A percentile compares a stretch with the other conserved stretches of the same genome.
These are phyloP conservation scores for Mycena filopes DNA, from an alignment of 768 basidiomycete genomes.

Conservation along the genomic window DNA sequence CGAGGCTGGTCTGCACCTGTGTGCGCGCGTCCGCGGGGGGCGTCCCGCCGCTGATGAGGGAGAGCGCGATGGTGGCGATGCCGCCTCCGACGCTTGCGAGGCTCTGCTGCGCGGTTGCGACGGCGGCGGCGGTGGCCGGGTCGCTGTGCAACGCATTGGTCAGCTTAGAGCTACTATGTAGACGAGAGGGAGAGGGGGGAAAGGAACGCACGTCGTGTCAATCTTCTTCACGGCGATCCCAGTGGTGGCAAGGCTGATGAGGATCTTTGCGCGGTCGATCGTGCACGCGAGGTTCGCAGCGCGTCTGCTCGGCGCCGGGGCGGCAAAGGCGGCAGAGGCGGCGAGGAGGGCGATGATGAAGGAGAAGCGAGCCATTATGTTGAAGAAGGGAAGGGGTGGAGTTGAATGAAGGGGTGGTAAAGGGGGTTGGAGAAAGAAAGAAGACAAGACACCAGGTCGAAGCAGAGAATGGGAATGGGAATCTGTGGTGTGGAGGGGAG, in stretches of 20 bases:
- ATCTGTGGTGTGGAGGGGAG: too few species aligned
- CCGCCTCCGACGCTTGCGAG: constrained; percentile 34
- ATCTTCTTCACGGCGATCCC: constrained; percentile 37
- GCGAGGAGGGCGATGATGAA: constrained; percentile 27
- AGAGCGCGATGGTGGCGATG: constrained; percentile 35
- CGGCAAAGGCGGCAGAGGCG: constrained; percentile 24
- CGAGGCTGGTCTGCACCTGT: constrained; percentile 31
- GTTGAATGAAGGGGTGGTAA: too few species aligned
- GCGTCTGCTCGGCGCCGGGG: constrained; percentile 12
- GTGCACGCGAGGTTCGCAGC: constrained; percentile 33
- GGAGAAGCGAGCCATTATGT: constrained; percentile 37
- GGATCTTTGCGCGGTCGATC: constrained; percentile 39
- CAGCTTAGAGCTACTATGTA: too few species aligned
- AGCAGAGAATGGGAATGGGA: constrained; percentile 33
- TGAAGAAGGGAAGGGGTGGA: neutral
- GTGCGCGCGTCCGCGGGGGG: constrained; percentile 36
- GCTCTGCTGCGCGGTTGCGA: constrained; percentile 30
- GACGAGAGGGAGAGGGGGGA: neutral
- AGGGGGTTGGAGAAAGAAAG: constrained; percentile 13
- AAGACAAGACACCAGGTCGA: constrained; percentile 36
- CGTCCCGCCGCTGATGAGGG: constrained; percentile 35
- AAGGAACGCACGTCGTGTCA: constrained; percentile 27
- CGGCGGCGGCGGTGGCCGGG: constrained; percentile 29
- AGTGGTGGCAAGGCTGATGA: constrained; percentile 36
- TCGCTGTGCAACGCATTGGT: constrained; percentile 24